A percentile compares a stretch with the other conserved stretches of the same genome.
Evolutionary conservation across 805 yeast species (phyloP).

Genomic region (Blastobotrys peoriensis): DNA sequence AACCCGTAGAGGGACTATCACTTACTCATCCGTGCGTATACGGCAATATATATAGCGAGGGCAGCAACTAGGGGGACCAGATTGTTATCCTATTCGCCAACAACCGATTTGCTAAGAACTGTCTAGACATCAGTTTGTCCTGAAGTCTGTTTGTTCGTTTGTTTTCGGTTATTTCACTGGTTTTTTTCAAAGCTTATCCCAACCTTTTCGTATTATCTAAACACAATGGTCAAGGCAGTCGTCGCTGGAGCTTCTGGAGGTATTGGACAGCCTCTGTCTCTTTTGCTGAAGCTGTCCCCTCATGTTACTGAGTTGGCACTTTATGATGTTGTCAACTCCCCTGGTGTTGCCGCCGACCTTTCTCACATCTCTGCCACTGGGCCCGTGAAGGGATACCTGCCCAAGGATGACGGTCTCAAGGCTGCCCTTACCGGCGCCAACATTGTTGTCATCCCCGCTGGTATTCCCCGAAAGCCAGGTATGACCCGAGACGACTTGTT

Average conservation of each 20-base stretch:
- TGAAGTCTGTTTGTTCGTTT: too few relatives aligned
- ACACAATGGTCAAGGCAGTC: constrained; percentile 31
- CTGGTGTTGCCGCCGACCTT: constrained; percentile 86
- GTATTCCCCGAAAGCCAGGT: constrained; percentile 91
- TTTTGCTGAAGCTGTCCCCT: constrained; percentile 66
- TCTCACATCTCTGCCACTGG: constrained; percentile 74
- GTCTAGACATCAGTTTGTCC: too few relatives aligned
- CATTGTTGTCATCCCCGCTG: constrained; percentile 86
- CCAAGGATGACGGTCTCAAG: constrained; percentile 57
- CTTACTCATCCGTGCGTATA: not conserved
- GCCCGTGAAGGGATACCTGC: constrained; percentile 52
- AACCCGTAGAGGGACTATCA: not conserved
- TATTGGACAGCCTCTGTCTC: constrained; percentile 87
- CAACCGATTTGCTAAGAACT: too few relatives aligned
- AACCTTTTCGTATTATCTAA: not conserved
- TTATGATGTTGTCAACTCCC: constrained; percentile 77
- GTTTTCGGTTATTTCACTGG: too few relatives aligned
- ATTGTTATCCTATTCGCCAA: not conserved
- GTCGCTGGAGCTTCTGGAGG: constrained; percentile 93
- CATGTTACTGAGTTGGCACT: constrained; percentile 61
- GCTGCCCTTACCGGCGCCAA: constrained; percentile 74
- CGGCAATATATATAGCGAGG: not conserved
- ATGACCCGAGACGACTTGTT: constrained; percentile 90
- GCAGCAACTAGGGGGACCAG: not conserved
- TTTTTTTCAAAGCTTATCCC: not conserved